A percentile compares a stretch with the other conserved stretches of the same genome.
Evolutionary conservation across 169 alveolate genomes (phyloP).

Genomic region (Eimeria acervulina): DNA sequence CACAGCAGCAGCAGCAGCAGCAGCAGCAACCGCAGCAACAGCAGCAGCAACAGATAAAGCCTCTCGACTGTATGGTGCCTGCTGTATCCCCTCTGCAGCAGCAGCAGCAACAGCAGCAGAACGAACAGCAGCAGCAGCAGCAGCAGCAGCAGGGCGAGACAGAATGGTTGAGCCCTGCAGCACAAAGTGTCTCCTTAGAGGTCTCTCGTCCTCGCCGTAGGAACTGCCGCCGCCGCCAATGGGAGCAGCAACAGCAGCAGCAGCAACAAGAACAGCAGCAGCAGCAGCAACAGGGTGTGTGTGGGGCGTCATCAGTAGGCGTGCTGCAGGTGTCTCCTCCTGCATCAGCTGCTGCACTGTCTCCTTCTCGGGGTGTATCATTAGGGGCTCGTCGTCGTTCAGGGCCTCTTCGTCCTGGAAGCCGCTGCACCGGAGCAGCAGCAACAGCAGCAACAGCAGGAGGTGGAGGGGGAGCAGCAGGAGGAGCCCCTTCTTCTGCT

Average conservation of each 20-base stretch:
- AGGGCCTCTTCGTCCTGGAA: not conserved
- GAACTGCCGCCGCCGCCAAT: not conserved
- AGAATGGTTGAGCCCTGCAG: not conserved
- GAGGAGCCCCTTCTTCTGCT: not conserved
- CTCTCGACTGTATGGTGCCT: too few relatives aligned
- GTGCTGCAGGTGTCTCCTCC: not conserved
- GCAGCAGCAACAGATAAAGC: slow-evolving; percentile 44
- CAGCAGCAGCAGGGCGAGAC: slow-evolving; percentile 32
- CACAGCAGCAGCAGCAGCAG: not conserved
- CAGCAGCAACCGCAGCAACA: slow-evolving; percentile 8
- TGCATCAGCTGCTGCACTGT: not conserved
- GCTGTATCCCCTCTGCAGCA: not conserved
- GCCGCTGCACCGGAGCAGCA: too few relatives aligned
- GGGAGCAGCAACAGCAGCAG: slow-evolving; percentile 26
- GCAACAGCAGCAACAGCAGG: not conserved
- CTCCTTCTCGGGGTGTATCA: not conserved
- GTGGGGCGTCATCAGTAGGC: too few relatives aligned
- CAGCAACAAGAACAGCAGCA: not conserved
- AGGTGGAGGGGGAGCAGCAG: not conserved
- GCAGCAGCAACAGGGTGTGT: not conserved
- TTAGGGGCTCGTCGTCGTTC: not conserved
- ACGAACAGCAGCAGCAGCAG: slow-evolving; percentile 19
- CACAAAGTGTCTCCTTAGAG: not conserved
- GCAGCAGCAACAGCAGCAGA: not conserved
- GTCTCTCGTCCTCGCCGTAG: slow-evolving; percentile 20